Percentiles rank a stretch among this genome's conserved stretches.
Conservation (phyloP, 345 rosid genomes). For the Nephelium lappaceum region DNA sequence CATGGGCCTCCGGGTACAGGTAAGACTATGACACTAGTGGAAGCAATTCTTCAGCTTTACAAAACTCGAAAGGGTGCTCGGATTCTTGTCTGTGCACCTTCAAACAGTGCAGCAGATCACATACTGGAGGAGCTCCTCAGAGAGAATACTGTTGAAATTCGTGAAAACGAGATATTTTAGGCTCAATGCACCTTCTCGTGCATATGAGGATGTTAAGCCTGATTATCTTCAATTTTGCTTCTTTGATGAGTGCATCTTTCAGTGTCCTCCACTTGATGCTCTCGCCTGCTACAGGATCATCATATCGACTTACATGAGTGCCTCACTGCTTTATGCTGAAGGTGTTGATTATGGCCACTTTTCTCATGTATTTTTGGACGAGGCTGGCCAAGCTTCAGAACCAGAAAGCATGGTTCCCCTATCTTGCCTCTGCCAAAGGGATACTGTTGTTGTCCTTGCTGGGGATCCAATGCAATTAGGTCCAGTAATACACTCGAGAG, state of each 20-base stretch:
- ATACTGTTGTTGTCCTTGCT: conserved; percentile 90
- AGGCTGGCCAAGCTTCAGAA: conserved; percentile 98
- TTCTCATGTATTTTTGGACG: conserved; percentile 92
- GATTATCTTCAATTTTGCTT: conserved; percentile 66
- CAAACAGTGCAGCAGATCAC: conserved; percentile 93
- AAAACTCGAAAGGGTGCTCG: conserved; percentile 39
- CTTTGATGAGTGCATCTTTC: conserved; percentile 64
- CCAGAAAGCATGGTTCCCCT: conserved; percentile 90
- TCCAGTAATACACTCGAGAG: conserved; percentile 79
- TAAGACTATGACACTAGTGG: conserved; percentile 85
- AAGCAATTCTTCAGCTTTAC: conserved; percentile 79
- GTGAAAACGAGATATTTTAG: conserved; percentile 69
- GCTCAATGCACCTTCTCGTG: conserved; percentile 78
- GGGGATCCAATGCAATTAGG: conserved; percentile 98
- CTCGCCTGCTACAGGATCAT: conserved; percentile 57
- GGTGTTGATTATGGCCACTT: conserved; percentile 73
- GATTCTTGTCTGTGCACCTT: conserved; percentile 88
- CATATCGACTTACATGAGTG: conserved; percentile 86
- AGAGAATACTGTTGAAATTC: conserved; percentile 48
- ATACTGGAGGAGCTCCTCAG: conserved; percentile 64
- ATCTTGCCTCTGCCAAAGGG: conserved; percentile 53
- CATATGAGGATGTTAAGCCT: conserved; percentile 68
- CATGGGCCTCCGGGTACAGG: conserved; percentile 99
- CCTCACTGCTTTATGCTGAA: conserved; percentile 78
- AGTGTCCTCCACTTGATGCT: conserved; percentile 68